These are phyloP conservation scores for Bretziella fagacearum DNA, from an alignment of 2,329 filamentous ascomycete species.

Conservation along the genomic window DNA sequence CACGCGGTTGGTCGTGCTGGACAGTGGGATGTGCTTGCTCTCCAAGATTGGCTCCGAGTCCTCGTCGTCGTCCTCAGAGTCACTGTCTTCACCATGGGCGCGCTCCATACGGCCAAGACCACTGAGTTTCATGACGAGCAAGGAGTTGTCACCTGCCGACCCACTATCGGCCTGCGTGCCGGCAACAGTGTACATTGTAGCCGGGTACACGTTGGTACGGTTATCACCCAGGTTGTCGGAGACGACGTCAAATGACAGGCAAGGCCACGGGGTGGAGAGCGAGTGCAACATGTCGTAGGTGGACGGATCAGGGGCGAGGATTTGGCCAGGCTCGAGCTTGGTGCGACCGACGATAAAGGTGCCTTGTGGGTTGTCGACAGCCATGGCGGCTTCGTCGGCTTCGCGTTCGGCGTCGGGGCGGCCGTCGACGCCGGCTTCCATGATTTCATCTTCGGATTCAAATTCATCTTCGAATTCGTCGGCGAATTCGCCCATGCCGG, in stretches of 20 bases:
- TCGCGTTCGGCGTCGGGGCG: constrained; percentile 83
- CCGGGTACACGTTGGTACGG: constrained; percentile 70
- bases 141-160: constrained; percentile 68
- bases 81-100: constrained; percentile 46
- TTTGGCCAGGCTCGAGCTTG: constrained; percentile 80
- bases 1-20: constrained; percentile 83
- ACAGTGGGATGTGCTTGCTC: constrained; percentile 72
- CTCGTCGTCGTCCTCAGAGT: constrained; percentile 57
- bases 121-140: constrained; percentile 94
- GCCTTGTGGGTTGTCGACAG: constrained; percentile 59
- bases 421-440: constrained; percentile 88
- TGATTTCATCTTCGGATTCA: constrained; percentile 75
- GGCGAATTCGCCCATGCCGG: constrained; percentile 66
- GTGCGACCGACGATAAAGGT: constrained; percentile 93
- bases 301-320: constrained; percentile 75
- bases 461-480: constrained; percentile 90
- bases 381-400: constrained; percentile 82
- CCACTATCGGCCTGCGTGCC: constrained; percentile 77
- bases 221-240: constrained; percentile 73
- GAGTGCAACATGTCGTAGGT: constrained; percentile 97
- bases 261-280: constrained; percentile 89
- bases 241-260: constrained; percentile 86
- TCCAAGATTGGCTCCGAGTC: constrained; percentile 79
- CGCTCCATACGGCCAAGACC: constrained; percentile 76
- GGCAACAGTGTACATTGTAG: constrained; percentile 85